Percentiles rank a stretch among this genome's conserved stretches.
Conservation (phyloP, 371 early-diverging fungal species). For the Syncephalastrum sp. region DNA sequence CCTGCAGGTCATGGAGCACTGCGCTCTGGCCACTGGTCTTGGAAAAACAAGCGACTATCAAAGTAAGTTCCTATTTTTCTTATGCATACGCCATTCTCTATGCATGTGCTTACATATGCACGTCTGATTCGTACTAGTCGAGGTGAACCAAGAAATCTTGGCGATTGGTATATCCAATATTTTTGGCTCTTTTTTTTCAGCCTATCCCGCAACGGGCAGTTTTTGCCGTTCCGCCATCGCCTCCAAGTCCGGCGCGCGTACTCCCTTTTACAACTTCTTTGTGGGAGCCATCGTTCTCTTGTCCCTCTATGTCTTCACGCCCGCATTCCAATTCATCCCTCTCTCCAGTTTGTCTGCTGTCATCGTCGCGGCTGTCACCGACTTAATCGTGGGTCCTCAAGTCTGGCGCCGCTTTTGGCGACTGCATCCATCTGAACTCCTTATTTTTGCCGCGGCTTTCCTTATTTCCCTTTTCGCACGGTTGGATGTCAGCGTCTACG, state of each 20-base stretch:
- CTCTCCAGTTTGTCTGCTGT: constrained; percentile 74
- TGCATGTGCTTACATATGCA: background rate
- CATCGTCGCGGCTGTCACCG: constrained; percentile 69
- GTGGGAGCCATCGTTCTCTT: constrained; percentile 75
- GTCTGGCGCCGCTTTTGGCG: constrained; percentile 47
- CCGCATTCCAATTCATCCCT: constrained; percentile 84
- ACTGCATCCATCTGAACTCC: constrained; percentile 32
- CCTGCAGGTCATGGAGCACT: constrained; percentile 83
- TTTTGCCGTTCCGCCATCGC: constrained; percentile 87
- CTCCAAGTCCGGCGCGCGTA: constrained; percentile 64
- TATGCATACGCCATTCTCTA: background rate
- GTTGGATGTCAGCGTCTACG: constrained; percentile 69
- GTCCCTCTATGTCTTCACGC: constrained; percentile 74
- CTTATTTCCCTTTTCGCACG: constrained; percentile 61
- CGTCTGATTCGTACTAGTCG: constrained; percentile 23
- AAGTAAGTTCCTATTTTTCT: constrained; percentile 24
- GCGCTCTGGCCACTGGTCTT: constrained; percentile 80
- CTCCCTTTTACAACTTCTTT: constrained; percentile 75
- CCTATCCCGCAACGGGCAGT: constrained; percentile 82
- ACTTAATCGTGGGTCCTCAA: constrained; percentile 54
- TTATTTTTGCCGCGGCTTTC: constrained; percentile 36
- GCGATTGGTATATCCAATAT: constrained; percentile 81
- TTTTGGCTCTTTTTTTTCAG: constrained; percentile 77
- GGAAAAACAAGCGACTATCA: constrained; percentile 62
- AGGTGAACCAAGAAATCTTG: constrained; percentile 80